phyloP scores from a whole-genome alignment of 768 basidiomycete species.

The Macrolepiota dolichaula region DNA sequence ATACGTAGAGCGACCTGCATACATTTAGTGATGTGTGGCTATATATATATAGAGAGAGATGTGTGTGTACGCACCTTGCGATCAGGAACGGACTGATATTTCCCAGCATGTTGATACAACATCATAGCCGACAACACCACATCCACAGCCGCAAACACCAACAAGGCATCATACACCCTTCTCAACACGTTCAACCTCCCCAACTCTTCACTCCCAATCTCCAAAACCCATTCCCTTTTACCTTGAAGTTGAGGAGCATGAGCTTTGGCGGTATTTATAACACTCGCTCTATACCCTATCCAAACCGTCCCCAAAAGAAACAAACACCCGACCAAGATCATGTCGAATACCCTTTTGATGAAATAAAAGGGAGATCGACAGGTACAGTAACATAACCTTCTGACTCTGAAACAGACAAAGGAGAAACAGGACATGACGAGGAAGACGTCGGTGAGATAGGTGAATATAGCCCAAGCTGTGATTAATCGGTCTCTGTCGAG shows the following conservation, averaged over 20 bases:
- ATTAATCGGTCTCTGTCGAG: background rate
- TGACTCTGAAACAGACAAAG: background rate
- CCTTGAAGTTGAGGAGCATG: background rate
- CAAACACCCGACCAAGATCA: background rate
- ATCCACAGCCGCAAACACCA: background rate
- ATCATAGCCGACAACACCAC: background rate
- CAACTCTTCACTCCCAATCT: background rate
- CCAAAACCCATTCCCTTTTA: background rate
- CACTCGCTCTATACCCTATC: background rate
- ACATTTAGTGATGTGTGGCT: background rate
- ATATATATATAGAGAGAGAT: background rate
- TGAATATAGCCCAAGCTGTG: background rate
- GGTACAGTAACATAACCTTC: background rate
- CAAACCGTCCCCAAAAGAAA: background rate
- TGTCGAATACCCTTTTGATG: background rate
- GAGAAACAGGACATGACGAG: background rate
- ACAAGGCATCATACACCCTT: background rate
- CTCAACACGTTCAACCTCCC: background rate
- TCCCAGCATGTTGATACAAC: background rate
- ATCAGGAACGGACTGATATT: background rate
- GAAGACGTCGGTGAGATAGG: background rate
- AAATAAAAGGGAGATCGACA: background rate
- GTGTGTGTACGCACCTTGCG: conserved; percentile 1
- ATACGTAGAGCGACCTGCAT: background rate
- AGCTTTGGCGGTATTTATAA: background rate